Base-by-base conservation (phyloP, 805 yeast genomes). In the Saccharomycopsis sp. region DNA sequence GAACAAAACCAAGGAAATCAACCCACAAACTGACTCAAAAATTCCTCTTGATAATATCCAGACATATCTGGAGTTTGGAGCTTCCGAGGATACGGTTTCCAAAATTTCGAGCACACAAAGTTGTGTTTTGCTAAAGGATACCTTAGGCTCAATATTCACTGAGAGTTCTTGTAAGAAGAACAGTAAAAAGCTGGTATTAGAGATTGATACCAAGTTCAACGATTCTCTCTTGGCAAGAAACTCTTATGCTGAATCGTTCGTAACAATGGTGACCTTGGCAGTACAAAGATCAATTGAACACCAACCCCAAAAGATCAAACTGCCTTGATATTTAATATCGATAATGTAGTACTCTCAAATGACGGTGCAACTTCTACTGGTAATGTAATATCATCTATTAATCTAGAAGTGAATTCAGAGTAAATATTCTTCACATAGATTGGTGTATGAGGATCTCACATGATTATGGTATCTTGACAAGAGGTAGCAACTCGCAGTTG, bases 401-500 rank as follows among this genome's bases (percentile, higher is more conserved):
- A 29, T 29, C 5, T 29, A 29, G 12, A 29, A 12, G 38, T 29
- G 38, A 29, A 29, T 12, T 12, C 38, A 12, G 12, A 29, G 38
- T 12, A 12, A 29, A 5, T 29, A 29, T 7, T 86, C 80, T 70
- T 78, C 82, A 78, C 91, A 86, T 67, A 86, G 75, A 73, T 77
- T 73, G 56, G 80, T 75, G 50, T 72, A 55, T 66, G 74, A 72
- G 14, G 76, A 64, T 75, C 82, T 83, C 81, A 70, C 89, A 90
- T 68, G 74, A 79, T 44, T 80, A 60, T 38, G 91, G 91, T 73
- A 60, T 84, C 86, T 62, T 75, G 66, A 75, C 91, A 85, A 22
- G 79, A 70, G 58, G 78, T 78, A 63, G 82, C 79, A 53, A 58
- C 84, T 88, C 35, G 86, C 85, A 67, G 80, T 78, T 68, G 72